Percentiles rank a stretch among this genome's conserved stretches.
These are phyloP conservation scores for Ophiognomonia clavigignenti-juglandacearum DNA, from an alignment of 2,329 filamentous ascomycete species.

Conservation along the genomic window DNA sequence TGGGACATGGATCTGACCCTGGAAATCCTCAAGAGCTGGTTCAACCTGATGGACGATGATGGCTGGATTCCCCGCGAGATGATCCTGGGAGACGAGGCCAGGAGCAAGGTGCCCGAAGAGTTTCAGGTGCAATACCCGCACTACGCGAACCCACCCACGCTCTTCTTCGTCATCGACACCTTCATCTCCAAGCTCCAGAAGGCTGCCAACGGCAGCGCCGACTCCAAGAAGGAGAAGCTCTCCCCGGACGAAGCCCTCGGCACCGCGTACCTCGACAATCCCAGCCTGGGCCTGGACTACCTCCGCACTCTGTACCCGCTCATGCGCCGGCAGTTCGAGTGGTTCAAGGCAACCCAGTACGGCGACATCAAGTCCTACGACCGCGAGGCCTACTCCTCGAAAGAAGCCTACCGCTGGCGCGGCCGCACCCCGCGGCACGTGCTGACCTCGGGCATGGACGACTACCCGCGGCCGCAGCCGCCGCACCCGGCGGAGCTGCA, in stretches of 20 bases:
- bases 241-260: slow-evolving; percentile 44
- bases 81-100: slow-evolving; percentile 85
- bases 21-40: slow-evolving; percentile 93
- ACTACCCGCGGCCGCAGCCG: slow-evolving; percentile 90
- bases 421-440: slow-evolving; percentile 84
- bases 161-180: slow-evolving; percentile 82
- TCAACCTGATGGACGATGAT: slow-evolving; percentile 90
- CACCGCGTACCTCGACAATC: slow-evolving; percentile 62
- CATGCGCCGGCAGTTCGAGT: slow-evolving; percentile 83
- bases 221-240: slow-evolving; percentile 38
- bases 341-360: slow-evolving; percentile 89
- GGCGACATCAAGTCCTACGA: slow-evolving; percentile 92
- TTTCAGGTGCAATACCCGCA: slow-evolving; percentile 96
- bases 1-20: slow-evolving; percentile 88
- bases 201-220: slow-evolving; percentile 40
- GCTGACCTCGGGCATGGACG: slow-evolving; percentile 88
- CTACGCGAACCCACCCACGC: slow-evolving; percentile 92
- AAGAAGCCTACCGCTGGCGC: slow-evolving; percentile 92
- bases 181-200: slow-evolving; percentile 74
- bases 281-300: slow-evolving; percentile 64
- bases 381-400: slow-evolving; percentile 79
- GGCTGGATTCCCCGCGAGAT: slow-evolving; percentile 97
- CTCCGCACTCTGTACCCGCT: slow-evolving; percentile 78
- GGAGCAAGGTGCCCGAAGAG: slow-evolving; percentile 88
- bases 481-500: slow-evolving; percentile 95